Base-by-base conservation (phyloP, 2,329 filamentous ascomycete species). In the Plectosphaerella cucumerina region DNA sequence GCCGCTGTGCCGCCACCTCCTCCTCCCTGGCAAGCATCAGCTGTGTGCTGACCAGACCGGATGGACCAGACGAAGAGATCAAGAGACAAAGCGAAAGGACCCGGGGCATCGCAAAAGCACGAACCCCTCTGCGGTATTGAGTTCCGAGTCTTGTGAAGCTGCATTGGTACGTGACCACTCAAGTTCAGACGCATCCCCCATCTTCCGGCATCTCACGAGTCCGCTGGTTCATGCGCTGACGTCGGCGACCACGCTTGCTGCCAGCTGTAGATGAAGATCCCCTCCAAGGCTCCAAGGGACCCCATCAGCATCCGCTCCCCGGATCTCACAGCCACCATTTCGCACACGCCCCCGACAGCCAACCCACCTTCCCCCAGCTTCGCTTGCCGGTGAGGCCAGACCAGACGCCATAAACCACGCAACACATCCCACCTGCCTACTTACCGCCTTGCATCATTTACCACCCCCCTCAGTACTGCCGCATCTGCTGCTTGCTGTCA, bases 151-250 rank as follows among this genome's bases (percentile, higher is more conserved):
- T 11, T 31, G 12, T 31, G 26, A n/a, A n/a, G n/a, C 26, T 31
- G 39, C 39, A 42, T 42, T 42, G 39, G 39, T 42, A 42, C 39
- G 39, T 42, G 18, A 18, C n/a, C n/a, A 42, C 39, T 42, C 26
- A 31, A 42, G 39, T 20, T 42, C 39, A 42, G 39, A 42, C 39
- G 39, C 39, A 6, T 31, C 26, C 39, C 17, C 10, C n/a, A 20
- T 17, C 39, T 17, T 42, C 39, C 39, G 39, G 39, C 39, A 42
- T 18, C 39, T 42, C 39, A 20, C 55, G 51, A 52, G 54, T 50
- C 26, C 47, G 58, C 57, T 58, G 58, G 54, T 66, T 70, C 63
- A 71, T 72, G 71, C 73, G 70, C 73, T 77, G 74, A 77, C 74
- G 73, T 77, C 71, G 72, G 68, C 68, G 26, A 63, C 69, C 39